Conservation (phyloP, 106 monocot species). For the Allium fistulosum region DNA sequence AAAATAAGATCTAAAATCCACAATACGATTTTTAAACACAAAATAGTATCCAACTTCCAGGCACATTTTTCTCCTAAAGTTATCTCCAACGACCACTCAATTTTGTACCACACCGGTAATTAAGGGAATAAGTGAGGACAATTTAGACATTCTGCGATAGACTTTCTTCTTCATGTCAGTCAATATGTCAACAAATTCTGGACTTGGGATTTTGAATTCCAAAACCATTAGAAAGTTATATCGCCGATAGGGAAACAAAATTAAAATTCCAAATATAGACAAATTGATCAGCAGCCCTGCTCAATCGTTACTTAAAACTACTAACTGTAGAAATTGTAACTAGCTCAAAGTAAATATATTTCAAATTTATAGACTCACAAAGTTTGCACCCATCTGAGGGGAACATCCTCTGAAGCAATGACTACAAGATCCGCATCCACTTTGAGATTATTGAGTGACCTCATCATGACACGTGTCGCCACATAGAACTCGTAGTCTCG, state of each 20-base stretch:
- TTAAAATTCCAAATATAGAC: background rate
- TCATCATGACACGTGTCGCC: slow-evolving; percentile 21
- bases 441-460: slow-evolving; percentile 13
- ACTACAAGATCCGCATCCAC: slow-evolving; percentile 25
- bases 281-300: slow-evolving; percentile 1
- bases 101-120: background rate
- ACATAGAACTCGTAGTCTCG: slow-evolving; percentile 29
- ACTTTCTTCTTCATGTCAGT: slow-evolving; percentile 1
- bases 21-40: background rate
- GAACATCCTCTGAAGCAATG: slow-evolving; percentile 27
- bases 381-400: slow-evolving; percentile 11
- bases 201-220: slow-evolving; percentile 2
- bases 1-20: background rate
- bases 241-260: slow-evolving; percentile 3
- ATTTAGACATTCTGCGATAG: background rate
- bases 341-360: background rate
- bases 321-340: background rate
- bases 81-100: background rate
- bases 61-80: background rate
- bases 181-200: slow-evolving; percentile 8
- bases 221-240: background rate
- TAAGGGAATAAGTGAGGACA: background rate
- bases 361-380: slow-evolving; percentile 9
- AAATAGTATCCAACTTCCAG: background rate
- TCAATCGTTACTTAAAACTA: background rate